Conservation (phyloP, 2,329 filamentous ascomycete genomes). For the Botrytis tulipae region DNA sequence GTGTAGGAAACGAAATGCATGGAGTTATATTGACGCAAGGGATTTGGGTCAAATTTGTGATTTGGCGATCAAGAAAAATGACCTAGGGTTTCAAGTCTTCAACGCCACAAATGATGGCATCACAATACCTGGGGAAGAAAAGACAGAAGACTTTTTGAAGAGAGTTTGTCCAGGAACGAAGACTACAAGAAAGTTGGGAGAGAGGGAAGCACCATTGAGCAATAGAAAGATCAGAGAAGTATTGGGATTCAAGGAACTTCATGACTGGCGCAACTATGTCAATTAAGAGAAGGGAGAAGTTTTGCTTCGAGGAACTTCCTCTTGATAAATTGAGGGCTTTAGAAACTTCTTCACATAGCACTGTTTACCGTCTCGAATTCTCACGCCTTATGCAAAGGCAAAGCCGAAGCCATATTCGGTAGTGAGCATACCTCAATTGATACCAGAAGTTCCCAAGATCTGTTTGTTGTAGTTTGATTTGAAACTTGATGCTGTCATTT, state of each 20-base stretch:
- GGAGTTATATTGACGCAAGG: neutral
- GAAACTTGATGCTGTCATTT: no score
- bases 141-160: neutral
- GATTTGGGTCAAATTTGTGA: neutral
- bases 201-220: neutral
- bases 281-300: neutral
- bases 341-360: neutral
- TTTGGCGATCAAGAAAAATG: neutral
- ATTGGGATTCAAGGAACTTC: neutral
- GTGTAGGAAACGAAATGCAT: neutral
- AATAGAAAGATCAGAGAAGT: neutral
- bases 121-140: neutral
- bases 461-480: neutral
- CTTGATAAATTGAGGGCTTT: no score
- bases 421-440: neutral
- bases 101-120: neutral
- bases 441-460: neutral
- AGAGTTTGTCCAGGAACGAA: neutral
- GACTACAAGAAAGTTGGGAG: neutral
- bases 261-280: neutral
- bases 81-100: neutral
- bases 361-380: fast-evolving
- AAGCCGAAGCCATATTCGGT: neutral
- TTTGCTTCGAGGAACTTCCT: no score
- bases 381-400: neutral